Conservation (phyloP, 2,329 filamentous ascomycete genomes). For the Aureobasidium sp. region DNA sequence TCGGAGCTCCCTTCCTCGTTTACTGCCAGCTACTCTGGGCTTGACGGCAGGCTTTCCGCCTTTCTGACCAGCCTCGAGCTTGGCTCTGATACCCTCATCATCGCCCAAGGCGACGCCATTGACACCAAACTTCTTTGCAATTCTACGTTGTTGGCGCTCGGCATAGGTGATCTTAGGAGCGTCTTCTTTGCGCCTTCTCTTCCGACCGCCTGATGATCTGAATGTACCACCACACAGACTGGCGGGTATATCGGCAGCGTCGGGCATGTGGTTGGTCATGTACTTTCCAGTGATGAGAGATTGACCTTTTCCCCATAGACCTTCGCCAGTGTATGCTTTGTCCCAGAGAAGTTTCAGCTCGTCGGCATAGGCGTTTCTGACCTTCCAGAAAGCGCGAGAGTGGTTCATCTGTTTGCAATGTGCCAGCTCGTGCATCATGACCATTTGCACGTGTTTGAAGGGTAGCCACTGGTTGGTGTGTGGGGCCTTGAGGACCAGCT, state of each 20-base stretch:
- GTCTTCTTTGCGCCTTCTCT: conserved; percentile 46
- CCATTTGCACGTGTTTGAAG: conserved; percentile 80
- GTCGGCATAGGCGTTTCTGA: conserved; percentile 63
- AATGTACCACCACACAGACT: conserved; percentile 79
- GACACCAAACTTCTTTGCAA: conserved; percentile 66
- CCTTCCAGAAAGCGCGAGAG: conserved; percentile 69
- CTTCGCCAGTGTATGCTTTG: conserved; percentile 67
- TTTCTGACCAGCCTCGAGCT: conserved; percentile 43
- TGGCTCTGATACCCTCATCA: conserved; percentile 56
- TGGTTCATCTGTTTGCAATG: conserved; percentile 94
- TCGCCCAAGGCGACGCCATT: conserved; percentile 62
- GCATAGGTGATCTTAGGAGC: conserved; percentile 47
- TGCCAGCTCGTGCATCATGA: conserved; percentile 89
- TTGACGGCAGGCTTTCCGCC: conserved; percentile 35
- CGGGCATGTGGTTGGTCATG: conserved; percentile 54
- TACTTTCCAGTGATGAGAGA: conserved; percentile 54
- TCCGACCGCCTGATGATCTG: conserved; percentile 43
- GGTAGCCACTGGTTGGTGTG: conserved; percentile 60
- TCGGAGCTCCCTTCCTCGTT: conserved; percentile 63
- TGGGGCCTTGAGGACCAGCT: conserved; percentile 67
- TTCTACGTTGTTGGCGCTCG: conserved; percentile 63
- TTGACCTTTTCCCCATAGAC: conserved; percentile 70
- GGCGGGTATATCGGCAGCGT: conserved; percentile 32
- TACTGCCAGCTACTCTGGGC: conserved; percentile 66
- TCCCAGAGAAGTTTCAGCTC: conserved; percentile 65